Evolutionary conservation across 208 protist species (phyloP).

Genomic region (Leishmania turanica): DNA sequence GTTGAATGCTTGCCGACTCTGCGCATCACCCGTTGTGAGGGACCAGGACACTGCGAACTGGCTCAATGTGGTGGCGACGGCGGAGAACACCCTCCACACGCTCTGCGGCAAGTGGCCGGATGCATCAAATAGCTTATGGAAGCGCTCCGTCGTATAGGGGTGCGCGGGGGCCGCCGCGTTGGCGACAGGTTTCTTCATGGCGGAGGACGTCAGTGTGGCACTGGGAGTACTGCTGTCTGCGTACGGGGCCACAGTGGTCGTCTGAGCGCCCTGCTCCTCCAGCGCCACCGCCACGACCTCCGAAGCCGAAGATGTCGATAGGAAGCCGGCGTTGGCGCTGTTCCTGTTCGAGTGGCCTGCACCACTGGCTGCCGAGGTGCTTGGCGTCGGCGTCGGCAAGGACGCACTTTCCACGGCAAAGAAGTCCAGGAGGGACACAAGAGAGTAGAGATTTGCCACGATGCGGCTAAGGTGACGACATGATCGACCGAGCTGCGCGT

Average conservation of each 20-base stretch:
- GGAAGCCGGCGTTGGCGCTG: background rate
- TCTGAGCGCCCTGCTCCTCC: slow-evolving; percentile 1
- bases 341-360: background rate
- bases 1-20: slow-evolving; percentile 14
- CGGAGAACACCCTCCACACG: slow-evolving; percentile 24
- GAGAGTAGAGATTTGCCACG: slow-evolving; percentile 27
- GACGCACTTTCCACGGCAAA: slow-evolving; percentile 18
- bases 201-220: background rate
- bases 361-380: background rate
- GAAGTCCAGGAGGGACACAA: slow-evolving; percentile 35
- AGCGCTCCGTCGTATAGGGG: slow-evolving; percentile 29
- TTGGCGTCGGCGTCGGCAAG: background rate
- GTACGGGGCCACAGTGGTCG: background rate
- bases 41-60: slow-evolving; percentile 34
- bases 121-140: slow-evolving; percentile 22
- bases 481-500: background rate
- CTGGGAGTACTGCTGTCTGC: background rate
- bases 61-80: slow-evolving; percentile 6
- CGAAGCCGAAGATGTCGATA: background rate
- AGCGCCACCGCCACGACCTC: background rate
- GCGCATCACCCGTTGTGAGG: slow-evolving; percentile 10
- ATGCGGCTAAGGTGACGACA: slow-evolving; percentile 16
- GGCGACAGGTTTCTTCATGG: no score
- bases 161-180: background rate
- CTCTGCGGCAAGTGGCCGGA: slow-evolving; percentile 7